Percentiles rank a stretch among this genome's conserved stretches.
Conservation (phyloP, 164 flowering plant genomes). For the Dillenia turbinata region DNA sequence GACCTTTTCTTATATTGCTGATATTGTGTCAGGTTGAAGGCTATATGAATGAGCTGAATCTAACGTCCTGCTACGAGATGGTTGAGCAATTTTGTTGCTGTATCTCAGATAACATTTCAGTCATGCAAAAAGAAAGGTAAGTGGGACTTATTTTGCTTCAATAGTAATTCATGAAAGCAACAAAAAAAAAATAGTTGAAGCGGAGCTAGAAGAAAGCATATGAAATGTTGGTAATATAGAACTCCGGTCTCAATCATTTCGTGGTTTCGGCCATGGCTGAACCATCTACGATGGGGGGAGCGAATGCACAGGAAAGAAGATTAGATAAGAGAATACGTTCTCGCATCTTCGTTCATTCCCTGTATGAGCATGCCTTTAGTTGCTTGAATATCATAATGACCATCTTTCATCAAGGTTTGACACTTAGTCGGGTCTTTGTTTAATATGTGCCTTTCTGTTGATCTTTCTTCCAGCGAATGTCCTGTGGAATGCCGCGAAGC, state of each 20-base stretch:
- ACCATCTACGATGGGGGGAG: constrained; percentile 7
- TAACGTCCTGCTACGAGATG: constrained; percentile 28
- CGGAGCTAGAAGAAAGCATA: background rate
- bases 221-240: no score
- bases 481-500: constrained; percentile 55
- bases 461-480: constrained; percentile 28
- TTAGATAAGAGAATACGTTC: constrained; percentile 5
- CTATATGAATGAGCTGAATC: constrained; percentile 33
- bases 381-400: no score
- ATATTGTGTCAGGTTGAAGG: constrained; percentile 37
- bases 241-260: constrained; percentile 4
- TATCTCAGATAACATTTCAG: constrained; percentile 20
- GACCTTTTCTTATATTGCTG: no score
- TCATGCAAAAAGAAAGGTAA: constrained; percentile 36
- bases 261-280: background rate
- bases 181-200: background rate
- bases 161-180: background rate
- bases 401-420: background rate
- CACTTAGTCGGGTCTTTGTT: background rate
- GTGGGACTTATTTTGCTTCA: background rate
- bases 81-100: constrained; percentile 26
- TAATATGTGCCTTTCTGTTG: background rate
- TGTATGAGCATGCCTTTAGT: no score
- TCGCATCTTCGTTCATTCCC: no score
- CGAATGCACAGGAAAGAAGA: constrained; percentile 2